Conservation (phyloP, 2,329 filamentous ascomycete species). For the Thelonectria rubi region DNA sequence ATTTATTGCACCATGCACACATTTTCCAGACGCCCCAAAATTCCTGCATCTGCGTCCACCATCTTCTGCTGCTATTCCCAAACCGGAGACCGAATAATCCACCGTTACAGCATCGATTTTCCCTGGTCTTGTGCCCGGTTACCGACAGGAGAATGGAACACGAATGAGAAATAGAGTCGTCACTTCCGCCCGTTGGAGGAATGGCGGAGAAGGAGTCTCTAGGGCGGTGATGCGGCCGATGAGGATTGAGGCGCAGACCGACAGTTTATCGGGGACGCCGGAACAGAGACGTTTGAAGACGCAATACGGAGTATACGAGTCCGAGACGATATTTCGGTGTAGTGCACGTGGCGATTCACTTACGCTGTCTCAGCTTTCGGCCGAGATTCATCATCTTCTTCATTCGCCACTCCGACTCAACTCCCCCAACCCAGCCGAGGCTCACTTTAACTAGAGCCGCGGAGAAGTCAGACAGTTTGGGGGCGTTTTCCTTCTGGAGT, state of each 20-base stretch:
- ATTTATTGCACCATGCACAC: constrained; percentile 10
- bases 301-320: neutral
- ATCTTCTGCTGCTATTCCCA: constrained; percentile 31
- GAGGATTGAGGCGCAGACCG: neutral
- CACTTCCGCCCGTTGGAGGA: constrained; percentile 14
- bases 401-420: neutral
- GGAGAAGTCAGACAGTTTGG: no score
- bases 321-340: no score
- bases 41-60: neutral
- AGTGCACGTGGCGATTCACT: constrained; percentile 3
- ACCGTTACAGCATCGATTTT: neutral
- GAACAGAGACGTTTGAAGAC: neutral
- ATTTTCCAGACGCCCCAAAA: neutral
- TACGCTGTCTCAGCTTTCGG: no score
- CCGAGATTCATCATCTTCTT: constrained; percentile 19
- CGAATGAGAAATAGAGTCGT: constrained; percentile 21
- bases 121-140: constrained; percentile 40
- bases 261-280: neutral
- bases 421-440: constrained; percentile 27
- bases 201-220: neutral
- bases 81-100: constrained; percentile 36
- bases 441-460: neutral
- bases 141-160: constrained; percentile 23
- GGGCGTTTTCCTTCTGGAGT: no score
- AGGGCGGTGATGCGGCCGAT: neutral